Evolutionary conservation across 208 protist genomes (phyloP), one percentile per base, ranked within the genome.

Genomic region (Wallacemonas collosoma): DNA sequence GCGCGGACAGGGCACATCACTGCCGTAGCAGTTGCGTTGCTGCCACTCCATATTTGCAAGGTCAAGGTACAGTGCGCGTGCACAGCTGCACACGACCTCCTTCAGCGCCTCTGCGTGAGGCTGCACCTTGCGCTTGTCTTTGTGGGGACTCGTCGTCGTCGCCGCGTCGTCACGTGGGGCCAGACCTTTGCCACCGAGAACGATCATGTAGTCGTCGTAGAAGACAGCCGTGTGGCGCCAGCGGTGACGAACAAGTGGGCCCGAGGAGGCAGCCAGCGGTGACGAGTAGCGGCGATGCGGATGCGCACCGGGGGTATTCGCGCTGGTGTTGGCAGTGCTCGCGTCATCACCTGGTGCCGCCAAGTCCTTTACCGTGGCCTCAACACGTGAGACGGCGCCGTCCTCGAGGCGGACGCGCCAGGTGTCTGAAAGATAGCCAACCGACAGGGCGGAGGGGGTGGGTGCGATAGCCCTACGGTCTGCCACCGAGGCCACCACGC

Each of bases 171-270:
- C 35, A 3, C 15, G 36, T 14, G 43, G 36, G 12, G 35, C 2
- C 47, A 63, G 35, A 51, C 73, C 72, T 26, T 83, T 73, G 7
- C 87, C 87, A n/a, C 87, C 87, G 1, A 89, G 39, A 5, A 89
- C 74, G 56, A 88, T 75, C 60, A 93, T 81, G 68, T 79, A 82
- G 65, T 93, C 75, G 62, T 89, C 75, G 72, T 89, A 74, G 54
- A 83, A 73, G 39, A 86, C 73, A 17, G 82, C 79, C 8, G 76
- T 76, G 76, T 93, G 87, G 39, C 84, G 79, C 87, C 87, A 93
- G 45, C 87, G 83, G 17, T 73, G 68, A 41, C 78, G 57, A 17
- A 12, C 39, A 12, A 38, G n/a, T 14, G 35, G 45, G 39, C 56
- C 36, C 40, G 55, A 2, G 64, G 38, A 3, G 53, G 72, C n/a